Evolutionary conservation across 306 rosid species (phyloP).

Genomic region (Chamaecrista fasciculata): DNA sequence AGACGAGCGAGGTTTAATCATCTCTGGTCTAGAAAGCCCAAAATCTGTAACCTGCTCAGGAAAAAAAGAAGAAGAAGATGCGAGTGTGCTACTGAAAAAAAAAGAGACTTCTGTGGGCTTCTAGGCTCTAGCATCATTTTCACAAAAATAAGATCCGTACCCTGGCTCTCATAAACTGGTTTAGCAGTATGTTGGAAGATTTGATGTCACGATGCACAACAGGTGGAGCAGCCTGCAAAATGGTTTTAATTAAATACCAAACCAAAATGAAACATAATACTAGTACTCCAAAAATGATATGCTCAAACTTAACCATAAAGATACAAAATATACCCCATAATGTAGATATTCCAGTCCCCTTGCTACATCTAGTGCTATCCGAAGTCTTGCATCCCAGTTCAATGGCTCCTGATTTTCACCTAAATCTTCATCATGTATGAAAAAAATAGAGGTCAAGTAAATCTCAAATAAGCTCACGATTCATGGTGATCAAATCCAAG

Average conservation of each 20-base stretch:
- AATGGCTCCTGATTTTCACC: constrained; percentile 59
- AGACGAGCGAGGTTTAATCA: constrained; percentile 31
- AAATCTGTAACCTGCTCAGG: constrained; percentile 45
- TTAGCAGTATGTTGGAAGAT: constrained; percentile 78
- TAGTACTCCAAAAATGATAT: constrained; percentile 4
- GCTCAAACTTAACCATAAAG: not conserved
- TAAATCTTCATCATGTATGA: constrained; percentile 19
- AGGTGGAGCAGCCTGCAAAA: constrained; percentile 84
- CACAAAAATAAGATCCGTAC: constrained; percentile 36
- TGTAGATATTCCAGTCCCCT: constrained; percentile 96
- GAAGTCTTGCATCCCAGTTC: constrained; percentile 77
- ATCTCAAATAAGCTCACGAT: not conserved
- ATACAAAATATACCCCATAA: constrained; percentile 62
- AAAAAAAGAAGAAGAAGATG: constrained; percentile 2
- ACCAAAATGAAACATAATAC: constrained; percentile 9
- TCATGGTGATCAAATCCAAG: not conserved
- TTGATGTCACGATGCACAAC: constrained; percentile 95
- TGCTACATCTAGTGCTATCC: constrained; percentile 79
- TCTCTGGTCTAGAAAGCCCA: constrained; percentile 49
- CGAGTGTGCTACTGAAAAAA: not conserved
- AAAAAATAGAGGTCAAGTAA: not conserved
- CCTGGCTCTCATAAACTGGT: constrained; percentile 84
- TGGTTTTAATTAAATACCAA: constrained; percentile 12
- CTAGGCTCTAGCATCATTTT: constrained; percentile 6
- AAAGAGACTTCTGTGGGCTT: constrained; percentile 8